Percentiles rank a stretch among this genome's conserved stretches.
Evolutionary conservation across 1,139 yeast species (phyloP).

Genomic region (Meyerozyma elateridarum): DNA sequence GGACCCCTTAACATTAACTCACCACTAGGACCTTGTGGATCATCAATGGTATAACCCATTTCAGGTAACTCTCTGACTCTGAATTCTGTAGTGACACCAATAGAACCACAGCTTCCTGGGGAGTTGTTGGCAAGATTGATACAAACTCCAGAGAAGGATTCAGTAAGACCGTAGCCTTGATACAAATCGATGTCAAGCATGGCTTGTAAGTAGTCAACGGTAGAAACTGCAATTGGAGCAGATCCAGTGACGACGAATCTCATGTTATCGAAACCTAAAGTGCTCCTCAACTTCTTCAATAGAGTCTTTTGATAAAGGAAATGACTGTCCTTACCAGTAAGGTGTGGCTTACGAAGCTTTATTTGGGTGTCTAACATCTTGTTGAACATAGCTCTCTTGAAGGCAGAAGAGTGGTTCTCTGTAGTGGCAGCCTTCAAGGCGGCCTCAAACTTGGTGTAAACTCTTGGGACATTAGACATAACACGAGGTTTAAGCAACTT

Average conservation of each 20-base stretch:
- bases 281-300: constrained; percentile 8
- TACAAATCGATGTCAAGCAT: constrained; percentile 53
- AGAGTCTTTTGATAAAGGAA: constrained; percentile 36
- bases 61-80: constrained; percentile 63
- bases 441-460: constrained; percentile 57
- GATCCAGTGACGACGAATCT: constrained; percentile 45
- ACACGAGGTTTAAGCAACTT: constrained; percentile 48
- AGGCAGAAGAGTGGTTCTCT: constrained; percentile 13
- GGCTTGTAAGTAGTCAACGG: constrained; percentile 58
- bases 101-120: constrained; percentile 63
- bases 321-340: constrained; percentile 23
- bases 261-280: constrained; percentile 15
- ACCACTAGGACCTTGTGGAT: constrained; percentile 21
- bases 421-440: constrained; percentile 41
- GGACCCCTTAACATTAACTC: constrained; percentile 69
- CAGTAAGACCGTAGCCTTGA: constrained; percentile 81
- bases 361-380: constrained; percentile 17
- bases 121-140: constrained; percentile 37
- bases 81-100: constrained; percentile 49
- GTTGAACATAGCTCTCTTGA: constrained; percentile 11
- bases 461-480: constrained; percentile 61
- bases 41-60: constrained; percentile 52
- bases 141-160: constrained; percentile 62
- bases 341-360: constrained; percentile 15
- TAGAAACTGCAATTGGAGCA: constrained; percentile 66